Conservation (phyloP, 495 filamentous ascomycete genomes). For the Trichocladium antarcticum region DNA sequence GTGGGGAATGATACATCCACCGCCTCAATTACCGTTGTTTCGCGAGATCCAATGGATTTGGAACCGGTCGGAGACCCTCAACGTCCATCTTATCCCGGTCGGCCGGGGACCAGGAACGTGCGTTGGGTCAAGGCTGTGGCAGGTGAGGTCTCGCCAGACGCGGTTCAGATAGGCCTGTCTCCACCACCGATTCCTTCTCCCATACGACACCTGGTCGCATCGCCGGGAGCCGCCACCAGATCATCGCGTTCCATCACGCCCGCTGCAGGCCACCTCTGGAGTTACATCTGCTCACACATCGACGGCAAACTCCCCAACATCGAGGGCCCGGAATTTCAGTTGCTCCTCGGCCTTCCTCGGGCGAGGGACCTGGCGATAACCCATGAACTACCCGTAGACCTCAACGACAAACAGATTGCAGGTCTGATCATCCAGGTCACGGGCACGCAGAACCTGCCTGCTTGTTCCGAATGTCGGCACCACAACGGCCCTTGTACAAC, state of each 20-base stretch:
- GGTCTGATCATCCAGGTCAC: constrained; percentile 4
- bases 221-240: neutral
- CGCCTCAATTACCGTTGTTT: neutral
- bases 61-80: neutral
- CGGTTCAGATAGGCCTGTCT: no score
- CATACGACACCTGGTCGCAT: neutral
- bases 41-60: neutral
- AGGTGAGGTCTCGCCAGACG: neutral
- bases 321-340: neutral
- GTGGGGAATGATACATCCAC: neutral
- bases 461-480: constrained; percentile 11
- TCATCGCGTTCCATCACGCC: no score
- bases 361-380: neutral
- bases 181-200: neutral
- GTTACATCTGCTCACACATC: neutral
- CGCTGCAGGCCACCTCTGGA: neutral
- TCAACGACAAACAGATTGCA: neutral
- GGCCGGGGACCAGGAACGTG: neutral
- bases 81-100: neutral
- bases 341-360: constrained; percentile 1
- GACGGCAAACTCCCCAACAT: neutral
- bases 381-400: neutral
- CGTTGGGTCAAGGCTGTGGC: neutral
- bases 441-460: neutral
- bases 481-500: neutral